Percentiles rank a stretch among this genome's conserved stretches.
Evolutionary conservation across 2,329 filamentous ascomycete genomes (phyloP).

Genomic region (Polytolypa hystricis): DNA sequence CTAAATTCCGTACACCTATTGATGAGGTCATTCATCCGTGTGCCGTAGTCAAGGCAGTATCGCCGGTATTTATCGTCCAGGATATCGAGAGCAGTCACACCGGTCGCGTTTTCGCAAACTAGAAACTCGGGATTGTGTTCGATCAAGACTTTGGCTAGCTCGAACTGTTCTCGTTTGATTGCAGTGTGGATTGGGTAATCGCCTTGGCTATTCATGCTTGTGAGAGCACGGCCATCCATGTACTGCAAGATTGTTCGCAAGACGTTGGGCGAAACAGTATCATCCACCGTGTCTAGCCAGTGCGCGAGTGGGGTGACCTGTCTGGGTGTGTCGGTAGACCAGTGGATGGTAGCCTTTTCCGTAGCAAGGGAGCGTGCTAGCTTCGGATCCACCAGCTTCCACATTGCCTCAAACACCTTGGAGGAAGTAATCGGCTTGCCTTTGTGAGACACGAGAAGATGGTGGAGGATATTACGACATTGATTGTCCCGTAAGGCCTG

Average conservation of each 20-base stretch:
- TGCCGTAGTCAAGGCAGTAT: not conserved
- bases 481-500: constrained; percentile 50
- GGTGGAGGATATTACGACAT: constrained; percentile 60
- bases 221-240: constrained; percentile 39
- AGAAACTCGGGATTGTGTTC: constrained; percentile 48
- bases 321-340: not conserved
- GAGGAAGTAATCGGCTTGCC: not conserved
- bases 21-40: too few relatives aligned
- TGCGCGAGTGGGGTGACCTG: not conserved
- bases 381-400: not conserved
- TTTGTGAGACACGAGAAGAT: constrained; percentile 25
- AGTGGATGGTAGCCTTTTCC: too few relatives aligned
- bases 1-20: not conserved
- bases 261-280: too few relatives aligned
- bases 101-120: constrained; percentile 63
- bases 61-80: constrained; percentile 3
- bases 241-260: not conserved
- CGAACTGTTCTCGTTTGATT: constrained; percentile 37
- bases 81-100: constrained; percentile 48
- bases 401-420: not conserved
- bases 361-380: not conserved
- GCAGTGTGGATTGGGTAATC: constrained; percentile 33
- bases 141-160: constrained; percentile 44
- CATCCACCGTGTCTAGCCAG: not conserved
- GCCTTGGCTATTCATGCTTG: constrained; percentile 32